Base-by-base conservation (phyloP, 2,329 filamentous ascomycete genomes). In the Fusarium sambucinum region DNA sequence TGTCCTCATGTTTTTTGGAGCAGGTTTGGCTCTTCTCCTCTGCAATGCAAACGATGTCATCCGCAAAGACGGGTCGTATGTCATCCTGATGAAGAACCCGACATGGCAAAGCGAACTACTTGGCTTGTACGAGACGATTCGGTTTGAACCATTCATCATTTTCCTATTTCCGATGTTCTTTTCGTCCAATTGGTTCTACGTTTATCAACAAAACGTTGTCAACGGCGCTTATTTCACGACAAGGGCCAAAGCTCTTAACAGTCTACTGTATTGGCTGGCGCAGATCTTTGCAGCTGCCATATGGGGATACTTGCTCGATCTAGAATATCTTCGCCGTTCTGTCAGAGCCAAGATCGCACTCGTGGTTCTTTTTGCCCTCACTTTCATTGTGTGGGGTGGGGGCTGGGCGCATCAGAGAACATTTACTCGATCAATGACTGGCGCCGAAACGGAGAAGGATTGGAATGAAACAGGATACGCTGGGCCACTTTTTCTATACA, bases 61-160 rank as follows among this genome's bases (percentile, higher is more conserved):
- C 66, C 92, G 94, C 63, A 83, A 85, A 38, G 93, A 97, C 75
- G 92, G 93, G 58, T 91, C 91, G 63, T 86, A 88, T 63, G 89
- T 97, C 74, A 93, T 97, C 66, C 79, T 94, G 65, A 96, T 95
- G 91, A 95, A 96, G 83, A 92, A 96, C 77, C 94, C 94, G 2
- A 92, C 91, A 41, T 96, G 92, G 92, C 87, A 88, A 74, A 90
- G 91, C 4, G 94, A 97, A 80, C 78, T 97, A 57, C 67, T 86
- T 10, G 94, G 94, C 48, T 86, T 97, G 2, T 90, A 85, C 76
- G 86, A 96, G 77, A 93, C 91, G 0, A 80, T 97, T 54, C 80
- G 81, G 48, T 84, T 84, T 17, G 91, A 96, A 70, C 88, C 88
- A 2, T 94, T 73, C 74, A 90, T 94, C 66, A 68, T 93, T 37